A percentile compares a stretch with the other conserved stretches of the same genome.
These are phyloP conservation scores for Hypomyces rosellus DNA, from an alignment of 2,329 filamentous ascomycete species.

Conservation along the genomic window DNA sequence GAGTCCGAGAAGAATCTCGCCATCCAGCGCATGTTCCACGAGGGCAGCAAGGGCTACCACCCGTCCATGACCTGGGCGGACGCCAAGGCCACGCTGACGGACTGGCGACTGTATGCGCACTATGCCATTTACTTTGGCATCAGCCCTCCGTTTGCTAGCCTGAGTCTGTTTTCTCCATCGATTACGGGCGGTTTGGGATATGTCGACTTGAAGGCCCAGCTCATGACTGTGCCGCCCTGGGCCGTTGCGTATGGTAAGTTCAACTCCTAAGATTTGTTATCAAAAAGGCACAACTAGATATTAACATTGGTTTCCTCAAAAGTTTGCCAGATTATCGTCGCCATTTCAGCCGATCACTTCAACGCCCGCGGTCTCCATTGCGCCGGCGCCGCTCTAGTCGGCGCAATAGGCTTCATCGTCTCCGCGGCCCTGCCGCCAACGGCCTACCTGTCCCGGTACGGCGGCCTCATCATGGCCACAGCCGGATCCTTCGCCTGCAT, in stretches of 20 bases:
- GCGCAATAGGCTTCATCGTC: slow-evolving; percentile 47
- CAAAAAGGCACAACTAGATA: no score
- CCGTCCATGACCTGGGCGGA: slow-evolving; percentile 59
- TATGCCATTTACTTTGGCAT: slow-evolving; percentile 51
- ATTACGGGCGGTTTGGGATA: slow-evolving; percentile 51
- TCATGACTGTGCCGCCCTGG: slow-evolving; percentile 62
- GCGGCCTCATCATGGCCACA: slow-evolving; percentile 61
- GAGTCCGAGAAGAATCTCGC: slow-evolving; percentile 53
- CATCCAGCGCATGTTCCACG: slow-evolving; percentile 34
- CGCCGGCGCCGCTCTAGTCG: slow-evolving; percentile 36
- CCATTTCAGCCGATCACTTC: slow-evolving; percentile 58
- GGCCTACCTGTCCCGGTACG: slow-evolving; percentile 57
- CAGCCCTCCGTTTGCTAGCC: slow-evolving; percentile 49
- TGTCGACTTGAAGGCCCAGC: slow-evolving; percentile 48
- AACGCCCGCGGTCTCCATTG: slow-evolving; percentile 46
- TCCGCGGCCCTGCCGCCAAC: slow-evolving; percentile 57
- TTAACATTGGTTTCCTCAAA: neutral
- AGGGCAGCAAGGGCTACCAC: slow-evolving; percentile 52
- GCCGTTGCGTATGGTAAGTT: slow-evolving; percentile 49
- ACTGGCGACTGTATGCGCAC: slow-evolving; percentile 61
- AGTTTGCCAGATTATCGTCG: slow-evolving; percentile 36
- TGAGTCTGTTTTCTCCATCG: slow-evolving; percentile 57
- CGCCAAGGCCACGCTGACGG: slow-evolving; percentile 61
- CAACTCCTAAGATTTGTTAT: neutral
- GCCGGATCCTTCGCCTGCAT: slow-evolving; percentile 63